Evolutionary conservation across 805 yeast species (phyloP).

Genomic region (Wickerhamomyces mucosus): DNA sequence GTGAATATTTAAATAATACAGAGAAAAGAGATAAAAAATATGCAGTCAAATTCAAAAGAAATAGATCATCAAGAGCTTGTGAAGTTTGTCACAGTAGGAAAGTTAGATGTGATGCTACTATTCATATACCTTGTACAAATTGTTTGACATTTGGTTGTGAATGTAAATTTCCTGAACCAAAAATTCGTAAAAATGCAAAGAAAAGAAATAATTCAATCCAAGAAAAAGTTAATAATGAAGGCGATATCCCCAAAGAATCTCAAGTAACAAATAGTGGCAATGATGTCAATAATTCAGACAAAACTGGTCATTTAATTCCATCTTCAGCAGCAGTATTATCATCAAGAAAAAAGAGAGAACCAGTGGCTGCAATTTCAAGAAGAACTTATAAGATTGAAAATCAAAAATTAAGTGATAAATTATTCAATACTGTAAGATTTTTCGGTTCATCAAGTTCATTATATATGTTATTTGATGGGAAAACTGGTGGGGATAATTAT

Average conservation of each 20-base stretch:
- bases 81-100: constrained; percentile 70
- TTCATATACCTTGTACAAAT: constrained; percentile 53
- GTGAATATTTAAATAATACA: too few species aligned
- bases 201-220: constrained; percentile 9
- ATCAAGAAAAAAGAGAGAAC: constrained; percentile 23
- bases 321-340: constrained; percentile 1
- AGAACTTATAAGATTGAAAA: constrained; percentile 22
- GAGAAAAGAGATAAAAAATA: constrained; percentile 14
- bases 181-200: constrained; percentile 30
- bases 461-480: neutral
- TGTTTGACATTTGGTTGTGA: constrained; percentile 66
- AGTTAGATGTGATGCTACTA: constrained; percentile 69
- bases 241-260: neutral
- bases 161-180: constrained; percentile 57
- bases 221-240: neutral
- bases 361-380: constrained; percentile 24
- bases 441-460: constrained; percentile 42
- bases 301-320: neutral
- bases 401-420: constrained; percentile 7
- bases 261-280: neutral
- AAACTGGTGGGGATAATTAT: constrained; percentile 22
- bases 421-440: constrained; percentile 27
- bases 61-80: constrained; percentile 62
- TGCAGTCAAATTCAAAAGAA: constrained; percentile 36
- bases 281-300: neutral